Conservation (phyloP, 805 yeast species). For the Pichia membranifaciens region DNA sequence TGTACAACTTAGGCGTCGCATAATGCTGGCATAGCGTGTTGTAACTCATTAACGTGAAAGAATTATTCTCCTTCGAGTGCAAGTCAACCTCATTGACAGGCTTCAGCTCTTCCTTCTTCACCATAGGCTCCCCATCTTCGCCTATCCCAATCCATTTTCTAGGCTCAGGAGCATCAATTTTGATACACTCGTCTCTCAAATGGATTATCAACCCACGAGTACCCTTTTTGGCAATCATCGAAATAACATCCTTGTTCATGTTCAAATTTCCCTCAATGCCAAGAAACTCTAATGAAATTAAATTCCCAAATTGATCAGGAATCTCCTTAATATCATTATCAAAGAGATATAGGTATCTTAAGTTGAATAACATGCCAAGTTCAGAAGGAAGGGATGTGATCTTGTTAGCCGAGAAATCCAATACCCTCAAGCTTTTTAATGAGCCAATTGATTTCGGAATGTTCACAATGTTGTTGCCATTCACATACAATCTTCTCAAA, state of each 20-base stretch:
- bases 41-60: conserved; percentile 77
- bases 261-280: conserved; percentile 90
- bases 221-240: conserved; percentile 72
- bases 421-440: conserved; percentile 66
- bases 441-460: conserved; percentile 66
- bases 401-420: conserved; percentile 79
- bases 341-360: conserved; percentile 78
- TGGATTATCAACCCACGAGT: conserved; percentile 76
- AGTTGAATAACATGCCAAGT: conserved; percentile 72
- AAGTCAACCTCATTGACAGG: conserved; percentile 24
- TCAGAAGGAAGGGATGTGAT: conserved; percentile 73
- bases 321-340: conserved; percentile 73
- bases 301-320: conserved; percentile 81
- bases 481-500: conserved; percentile 78
- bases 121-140: conserved; percentile 61
- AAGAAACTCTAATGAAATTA: conserved; percentile 76
- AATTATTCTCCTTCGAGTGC: conserved; percentile 28
- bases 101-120: conserved; percentile 24
- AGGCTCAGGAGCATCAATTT: conserved; percentile 56
- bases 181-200: conserved; percentile 78
- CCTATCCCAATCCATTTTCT: conserved; percentile 80
- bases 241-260: conserved; percentile 56
- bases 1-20: conserved; percentile 88
- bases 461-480: conserved; percentile 69
- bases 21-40: conserved; percentile 94